A percentile compares a stretch with the other conserved stretches of the same genome.
These are phyloP conservation scores for Xylariaceae sp. DNA, from an alignment of 2,329 filamentous ascomycete genomes.

Conservation along the genomic window DNA sequence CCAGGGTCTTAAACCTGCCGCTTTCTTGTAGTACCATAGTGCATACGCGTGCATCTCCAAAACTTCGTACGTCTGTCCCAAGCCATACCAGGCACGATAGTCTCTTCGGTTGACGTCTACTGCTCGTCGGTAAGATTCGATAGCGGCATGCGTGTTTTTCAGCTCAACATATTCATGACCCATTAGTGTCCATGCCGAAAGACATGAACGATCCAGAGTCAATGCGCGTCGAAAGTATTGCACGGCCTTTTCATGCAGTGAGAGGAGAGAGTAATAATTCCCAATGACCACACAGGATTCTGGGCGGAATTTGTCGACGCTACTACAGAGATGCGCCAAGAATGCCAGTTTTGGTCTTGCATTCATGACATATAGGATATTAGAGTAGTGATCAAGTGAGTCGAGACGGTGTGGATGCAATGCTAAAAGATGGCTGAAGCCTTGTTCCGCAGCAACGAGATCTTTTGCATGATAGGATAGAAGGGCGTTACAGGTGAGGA, in stretches of 20 bases:
- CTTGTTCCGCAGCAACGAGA: slow-evolving; percentile 62
- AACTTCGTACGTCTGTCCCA: slow-evolving; percentile 96
- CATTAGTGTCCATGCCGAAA: slow-evolving; percentile 98
- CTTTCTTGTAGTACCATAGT: slow-evolving; percentile 95
- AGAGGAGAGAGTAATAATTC: slow-evolving; percentile 94
- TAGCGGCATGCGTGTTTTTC: slow-evolving; percentile 96
- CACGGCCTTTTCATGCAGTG: slow-evolving; percentile 94
- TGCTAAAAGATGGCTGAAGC: slow-evolving; percentile 77
- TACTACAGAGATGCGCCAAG: slow-evolving; percentile 83
- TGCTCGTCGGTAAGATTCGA: slow-evolving; percentile 91
- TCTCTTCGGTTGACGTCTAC: slow-evolving; percentile 95
- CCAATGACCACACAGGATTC: slow-evolving; percentile 96
- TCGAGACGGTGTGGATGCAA: slow-evolving; percentile 73
- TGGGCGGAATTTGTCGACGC: slow-evolving; percentile 90
- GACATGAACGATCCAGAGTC: slow-evolving; percentile 82
- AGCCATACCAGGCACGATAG: slow-evolving; percentile 95
- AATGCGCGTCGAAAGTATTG: slow-evolving; percentile 95
- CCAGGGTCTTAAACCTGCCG: slow-evolving; percentile 87
- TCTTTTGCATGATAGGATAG: slow-evolving; percentile 88
- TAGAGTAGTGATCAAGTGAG: slow-evolving; percentile 91
- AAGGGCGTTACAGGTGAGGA: slow-evolving; percentile 84
- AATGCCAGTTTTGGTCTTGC: slow-evolving; percentile 86
- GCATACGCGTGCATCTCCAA: slow-evolving; percentile 98
- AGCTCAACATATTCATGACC: slow-evolving; percentile 98
- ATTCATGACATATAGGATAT: slow-evolving; percentile 92